Evolutionary conservation across 768 basidiomycete species (phyloP), one percentile per base, ranked within the genome.

Genomic region (Collybia sp.): DNA sequence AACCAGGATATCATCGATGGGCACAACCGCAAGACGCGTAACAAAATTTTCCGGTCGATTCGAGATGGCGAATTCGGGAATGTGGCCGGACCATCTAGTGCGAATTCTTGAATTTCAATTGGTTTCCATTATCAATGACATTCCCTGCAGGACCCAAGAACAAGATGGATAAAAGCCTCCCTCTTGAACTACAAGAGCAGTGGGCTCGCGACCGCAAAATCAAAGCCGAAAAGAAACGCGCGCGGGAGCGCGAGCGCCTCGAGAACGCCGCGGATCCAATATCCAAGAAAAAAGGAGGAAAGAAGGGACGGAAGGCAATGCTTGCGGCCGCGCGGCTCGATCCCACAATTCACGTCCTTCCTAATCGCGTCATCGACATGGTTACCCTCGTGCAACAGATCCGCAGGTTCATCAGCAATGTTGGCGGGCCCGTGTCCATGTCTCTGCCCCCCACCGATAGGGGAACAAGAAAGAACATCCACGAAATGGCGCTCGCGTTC

Each of bases 121-220:
- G 10, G 15, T 35, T 40, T 37, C 8, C 31, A 48, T 25, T 46
- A 12, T 39, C 11, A 10, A 18, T 46, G 25, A 13, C 51, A 70
- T 37, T 10, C 13, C 68, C 57, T 58, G 75, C 71, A 48, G 65
- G 66, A 25, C 25, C 25, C 25, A 82, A 78, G 55, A 80, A 83
- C 55, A 76, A 73, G 53, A 59, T 70, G 46, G 25, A 25, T 25
- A 75, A 70, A 49, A 65, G 69, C 39, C 54, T 87, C 10, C 79
- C 88, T 0, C 55, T 67, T 1, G 74, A 82, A 5, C 71, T 96
- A 6, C 73, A 70, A 43, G 76, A 66, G 0, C 83, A 81, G 48
- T 96, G 92, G 92, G 77, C 80, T 38, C 76, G 76, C 40, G 94
- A 97, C 58, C 88, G 92, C 1, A 66, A 71, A 43, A 86, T 83